These are phyloP conservation scores for Gymnopilus junonius DNA, from an alignment of 768 basidiomycete genomes.

Conservation along the genomic window DNA sequence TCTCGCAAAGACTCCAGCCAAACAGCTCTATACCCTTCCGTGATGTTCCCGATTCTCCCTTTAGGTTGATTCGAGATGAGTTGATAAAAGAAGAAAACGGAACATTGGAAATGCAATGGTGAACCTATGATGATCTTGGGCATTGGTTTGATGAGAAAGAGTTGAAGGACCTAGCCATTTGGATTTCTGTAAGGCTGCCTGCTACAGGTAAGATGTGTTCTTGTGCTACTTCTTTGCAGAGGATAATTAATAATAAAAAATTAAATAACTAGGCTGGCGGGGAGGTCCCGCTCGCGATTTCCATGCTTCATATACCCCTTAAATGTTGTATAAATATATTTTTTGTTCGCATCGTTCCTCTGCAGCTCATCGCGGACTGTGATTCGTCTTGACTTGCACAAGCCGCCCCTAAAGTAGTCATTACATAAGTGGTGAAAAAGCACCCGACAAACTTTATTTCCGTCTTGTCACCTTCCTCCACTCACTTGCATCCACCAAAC, in stretches of 20 bases:
- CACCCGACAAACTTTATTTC: background rate
- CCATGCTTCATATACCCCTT: no score
- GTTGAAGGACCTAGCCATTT: slow-evolving; percentile 30
- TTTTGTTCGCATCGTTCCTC: no score
- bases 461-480: background rate
- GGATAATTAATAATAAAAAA: background rate
- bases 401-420: slow-evolving; percentile 10
- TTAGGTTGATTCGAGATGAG: slow-evolving; percentile 8
- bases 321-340: no score
- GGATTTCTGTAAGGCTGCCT: slow-evolving; percentile 19
- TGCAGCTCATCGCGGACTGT: no score
- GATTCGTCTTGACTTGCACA: no score
- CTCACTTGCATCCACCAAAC: no score
- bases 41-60: background rate
- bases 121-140: slow-evolving; percentile 29
- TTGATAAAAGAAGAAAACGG: slow-evolving; percentile 17
- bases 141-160: slow-evolving; percentile 32
- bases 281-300: no score
- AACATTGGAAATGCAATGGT: slow-evolving; percentile 26
- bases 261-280: no score
- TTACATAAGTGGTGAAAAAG: background rate
- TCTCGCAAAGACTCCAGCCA: slow-evolving; percentile 53
- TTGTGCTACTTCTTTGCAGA: background rate
- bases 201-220: background rate
- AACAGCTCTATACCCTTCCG: slow-evolving; percentile 45